Evolutionary conservation across 192 early-diverging fungal genomes (phyloP), one percentile per base, ranked within the genome.

Genomic region (Cladochytrium replicatum): DNA sequence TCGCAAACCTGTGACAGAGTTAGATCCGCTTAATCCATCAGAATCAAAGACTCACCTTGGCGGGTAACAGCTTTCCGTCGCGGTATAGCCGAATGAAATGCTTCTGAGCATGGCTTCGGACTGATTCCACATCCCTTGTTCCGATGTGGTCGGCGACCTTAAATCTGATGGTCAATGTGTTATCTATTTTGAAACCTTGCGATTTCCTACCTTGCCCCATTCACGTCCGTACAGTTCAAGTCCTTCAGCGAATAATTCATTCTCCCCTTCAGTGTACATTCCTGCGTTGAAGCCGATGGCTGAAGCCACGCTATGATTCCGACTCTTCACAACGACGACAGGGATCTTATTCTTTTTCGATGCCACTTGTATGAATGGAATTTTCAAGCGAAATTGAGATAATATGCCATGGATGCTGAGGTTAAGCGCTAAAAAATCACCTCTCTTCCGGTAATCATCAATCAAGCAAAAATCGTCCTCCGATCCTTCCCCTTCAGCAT

Each of bases 41-140:
- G 17, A 37, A 37, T 37, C 34, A 37, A 13, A 13, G 13, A 19
- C 24, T 17, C 13, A 91, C 86, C 65, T 87, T 92, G 43, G 62
- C 69, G n/a, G 91, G 91, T 37, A 93, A 62, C 29, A 85, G 85
- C 34, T 85, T 57, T 17, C 66, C 78, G 51, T 89, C 91, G 25
- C 90, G 61, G 60, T 75, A 93, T 56, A 93, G 63, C 58, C 89
- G 88, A 63, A 91, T 91, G 52, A 93, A 89, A 58, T 89, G 83
- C 59, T 91, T 91, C 68, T 91, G 89, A 29, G 88, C 88, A 55
- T 91, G 91, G 46, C 83, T 85, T 48, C 88, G 71, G 48, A 93
- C 85, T 13, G 87, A 86, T 57, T 88, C 85, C 39, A 81, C 38
- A 49, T 89, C 85, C 32, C 91, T 68, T 6, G 89, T 93, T 24